These are phyloP conservation scores for Neurospora discreta DNA, from an alignment of 495 filamentous ascomycete genomes.

Conservation along the genomic window DNA sequence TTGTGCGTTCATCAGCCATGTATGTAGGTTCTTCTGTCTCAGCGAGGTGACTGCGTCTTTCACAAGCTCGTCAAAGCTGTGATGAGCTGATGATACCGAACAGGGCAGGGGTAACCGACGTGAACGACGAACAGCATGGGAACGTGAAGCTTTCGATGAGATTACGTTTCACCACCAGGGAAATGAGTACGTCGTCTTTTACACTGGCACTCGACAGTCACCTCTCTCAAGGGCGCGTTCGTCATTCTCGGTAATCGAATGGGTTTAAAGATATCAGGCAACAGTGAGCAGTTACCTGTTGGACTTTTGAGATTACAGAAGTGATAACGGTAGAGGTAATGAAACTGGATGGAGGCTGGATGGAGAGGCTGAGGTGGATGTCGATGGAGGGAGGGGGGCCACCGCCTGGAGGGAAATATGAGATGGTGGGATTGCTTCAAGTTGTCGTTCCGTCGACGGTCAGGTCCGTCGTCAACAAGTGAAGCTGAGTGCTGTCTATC, in stretches of 20 bases:
- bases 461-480: conserved; percentile 7
- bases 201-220: not conserved
- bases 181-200: not conserved
- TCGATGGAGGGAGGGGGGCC: conserved; percentile 10
- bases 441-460: not conserved
- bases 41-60: not conserved
- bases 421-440: not conserved
- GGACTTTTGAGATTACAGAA: not conserved
- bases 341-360: conserved; percentile 19
- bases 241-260: not conserved
- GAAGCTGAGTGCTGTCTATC: too few relatives aligned
- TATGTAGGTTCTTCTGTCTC: not conserved
- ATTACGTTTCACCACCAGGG: not conserved
- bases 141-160: not conserved
- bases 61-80: not conserved
- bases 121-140: not conserved
- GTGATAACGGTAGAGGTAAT: not conserved
- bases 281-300: not conserved
- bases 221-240: not conserved
- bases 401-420: not conserved
- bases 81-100: not conserved
- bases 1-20: not conserved
- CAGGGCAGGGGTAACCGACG: not conserved
- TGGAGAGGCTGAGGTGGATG: conserved; percentile 7
- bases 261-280: not conserved